A percentile compares a stretch with the other conserved stretches of the same genome.
phyloP scores from a whole-genome alignment of 257 asterid species.

The Ligustrum vulgare region DNA sequence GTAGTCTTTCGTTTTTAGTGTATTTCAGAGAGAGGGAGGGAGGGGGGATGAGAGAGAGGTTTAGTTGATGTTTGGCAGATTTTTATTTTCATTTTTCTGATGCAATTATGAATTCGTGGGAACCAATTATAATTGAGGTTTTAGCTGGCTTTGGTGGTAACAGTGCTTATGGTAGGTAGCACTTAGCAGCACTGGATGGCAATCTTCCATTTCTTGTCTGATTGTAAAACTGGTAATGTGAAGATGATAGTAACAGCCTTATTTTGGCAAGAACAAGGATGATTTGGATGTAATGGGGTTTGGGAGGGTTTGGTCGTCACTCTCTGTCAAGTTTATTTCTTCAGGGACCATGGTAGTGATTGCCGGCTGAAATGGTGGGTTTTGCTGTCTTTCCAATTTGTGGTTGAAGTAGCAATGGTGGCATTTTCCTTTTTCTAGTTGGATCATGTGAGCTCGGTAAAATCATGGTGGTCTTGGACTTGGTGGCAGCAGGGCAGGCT shows the following conservation, averaged over 20 bases:
- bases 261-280: not conserved
- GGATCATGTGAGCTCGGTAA: not conserved
- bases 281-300: not conserved
- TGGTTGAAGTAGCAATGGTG: not conserved
- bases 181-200: not conserved
- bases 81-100: not conserved
- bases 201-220: not conserved
- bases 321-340: not conserved
- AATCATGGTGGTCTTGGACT: not conserved
- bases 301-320: not conserved
- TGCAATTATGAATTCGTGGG: not conserved
- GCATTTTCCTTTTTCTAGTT: not conserved
- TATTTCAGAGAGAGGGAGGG: too few relatives aligned
- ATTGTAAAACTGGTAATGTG: not conserved
- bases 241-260: not conserved
- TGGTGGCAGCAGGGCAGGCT: not conserved
- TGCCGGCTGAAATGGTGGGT: not conserved
- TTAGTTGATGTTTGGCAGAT: not conserved
- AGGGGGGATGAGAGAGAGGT: not conserved
- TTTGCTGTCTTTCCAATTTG: not conserved
- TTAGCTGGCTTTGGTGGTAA: not conserved
- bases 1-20: not conserved
- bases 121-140: not conserved
- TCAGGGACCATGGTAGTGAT: not conserved
- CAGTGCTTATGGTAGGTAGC: not conserved